These are phyloP conservation scores for Solanum arcanum DNA, from an alignment of 257 asterid genomes.

Conservation along the genomic window DNA sequence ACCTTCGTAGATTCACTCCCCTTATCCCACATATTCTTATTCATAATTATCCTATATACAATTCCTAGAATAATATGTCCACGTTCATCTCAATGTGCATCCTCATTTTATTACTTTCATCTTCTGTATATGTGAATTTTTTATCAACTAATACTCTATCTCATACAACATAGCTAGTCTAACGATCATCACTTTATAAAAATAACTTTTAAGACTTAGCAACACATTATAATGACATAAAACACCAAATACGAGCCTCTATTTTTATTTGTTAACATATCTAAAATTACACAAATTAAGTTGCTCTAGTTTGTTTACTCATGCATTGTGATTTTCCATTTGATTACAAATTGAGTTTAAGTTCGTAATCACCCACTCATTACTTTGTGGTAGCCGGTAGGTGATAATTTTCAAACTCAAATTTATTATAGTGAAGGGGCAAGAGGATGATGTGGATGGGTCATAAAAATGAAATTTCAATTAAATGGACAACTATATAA, in stretches of 20 bases:
- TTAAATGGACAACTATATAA: neutral
- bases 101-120: neutral
- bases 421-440: neutral
- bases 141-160: neutral
- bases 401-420: neutral
- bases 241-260: neutral
- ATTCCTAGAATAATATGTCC: too few relatives aligned
- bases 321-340: too few relatives aligned
- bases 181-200: neutral
- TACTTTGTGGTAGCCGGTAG: neutral
- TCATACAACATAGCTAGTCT: fast-evolving
- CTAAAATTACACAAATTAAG: neutral
- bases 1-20: neutral
- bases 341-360: neutral
- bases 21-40: too few relatives aligned
- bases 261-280: neutral
- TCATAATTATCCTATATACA: too few relatives aligned
- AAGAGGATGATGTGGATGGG: neutral
- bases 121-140: neutral
- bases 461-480: neutral
- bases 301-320: too few relatives aligned
- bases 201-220: too few relatives aligned
- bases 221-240: too few relatives aligned
- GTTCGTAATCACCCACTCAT: neutral
- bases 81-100: too few relatives aligned